Conservation (phyloP, 495 filamentous ascomycete species). For the Tuber magnatum region DNA sequence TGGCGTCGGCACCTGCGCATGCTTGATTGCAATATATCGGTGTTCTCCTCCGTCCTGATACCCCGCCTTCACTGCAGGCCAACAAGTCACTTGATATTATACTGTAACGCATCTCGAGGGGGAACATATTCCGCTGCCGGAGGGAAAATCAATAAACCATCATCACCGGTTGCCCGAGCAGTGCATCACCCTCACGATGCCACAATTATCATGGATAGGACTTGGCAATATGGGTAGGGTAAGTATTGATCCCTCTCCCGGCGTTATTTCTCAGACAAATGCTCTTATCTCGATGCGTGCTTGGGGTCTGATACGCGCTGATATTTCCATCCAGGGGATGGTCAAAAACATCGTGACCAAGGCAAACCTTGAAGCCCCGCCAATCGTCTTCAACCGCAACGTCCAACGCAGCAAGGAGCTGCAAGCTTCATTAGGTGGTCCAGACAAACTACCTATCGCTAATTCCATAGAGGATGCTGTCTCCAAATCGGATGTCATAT, state of each 20-base stretch:
- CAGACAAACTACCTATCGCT: constrained; percentile 54
- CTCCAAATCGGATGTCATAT: constrained; percentile 64
- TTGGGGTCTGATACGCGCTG: not conserved
- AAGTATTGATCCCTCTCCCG: constrained; percentile 39
- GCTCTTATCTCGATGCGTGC: not conserved
- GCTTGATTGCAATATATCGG: too few relatives aligned
- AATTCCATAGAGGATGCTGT: constrained; percentile 60
- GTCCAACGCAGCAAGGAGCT: constrained; percentile 53
- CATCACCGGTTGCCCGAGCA: not conserved
- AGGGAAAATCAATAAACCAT: not conserved
- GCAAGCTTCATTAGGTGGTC: constrained; percentile 48
- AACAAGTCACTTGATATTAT: not conserved
- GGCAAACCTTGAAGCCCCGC: constrained; percentile 58
- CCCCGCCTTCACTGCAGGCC: too few relatives aligned
- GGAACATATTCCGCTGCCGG: too few relatives aligned
- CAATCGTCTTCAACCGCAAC: constrained; percentile 77
- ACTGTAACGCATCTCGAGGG: not conserved
- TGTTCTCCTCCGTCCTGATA: not conserved
- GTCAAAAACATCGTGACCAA: constrained; percentile 73
- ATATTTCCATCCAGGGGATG: constrained; percentile 60
- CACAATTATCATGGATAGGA: constrained; percentile 69
- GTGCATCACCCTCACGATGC: constrained; percentile 5
- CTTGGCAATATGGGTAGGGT: constrained; percentile 88
- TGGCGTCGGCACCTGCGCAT: too few relatives aligned
- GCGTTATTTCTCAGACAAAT: not conserved